These are phyloP conservation scores for Neocucurbitaria cava DNA, from an alignment of 2,329 filamentous ascomycete species.

Conservation along the genomic window DNA sequence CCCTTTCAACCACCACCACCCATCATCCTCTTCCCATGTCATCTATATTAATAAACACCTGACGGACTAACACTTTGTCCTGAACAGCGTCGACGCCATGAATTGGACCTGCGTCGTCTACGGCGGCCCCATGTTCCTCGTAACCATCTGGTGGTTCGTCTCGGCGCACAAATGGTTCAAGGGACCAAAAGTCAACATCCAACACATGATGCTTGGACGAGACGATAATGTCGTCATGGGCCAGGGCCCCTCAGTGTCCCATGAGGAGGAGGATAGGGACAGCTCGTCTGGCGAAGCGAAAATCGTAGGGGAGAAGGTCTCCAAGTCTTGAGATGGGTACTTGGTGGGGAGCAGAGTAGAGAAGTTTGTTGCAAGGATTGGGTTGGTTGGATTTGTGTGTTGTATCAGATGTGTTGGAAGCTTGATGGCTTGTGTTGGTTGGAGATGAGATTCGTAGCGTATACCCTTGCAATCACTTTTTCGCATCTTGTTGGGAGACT, in stretches of 20 bases:
- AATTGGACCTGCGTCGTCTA: constrained; percentile 75
- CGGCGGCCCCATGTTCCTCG: constrained; percentile 66
- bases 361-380: too few relatives aligned
- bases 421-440: neutral
- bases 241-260: constrained; percentile 5
- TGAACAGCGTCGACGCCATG: constrained; percentile 60
- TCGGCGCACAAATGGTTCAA: constrained; percentile 73
- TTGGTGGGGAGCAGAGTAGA: neutral
- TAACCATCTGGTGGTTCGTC: constrained; percentile 68
- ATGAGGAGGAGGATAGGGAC: constrained; percentile 13
- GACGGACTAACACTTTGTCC: too few relatives aligned
- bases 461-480: constrained; percentile 13
- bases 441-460: constrained; percentile 3
- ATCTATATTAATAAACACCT: too few relatives aligned
- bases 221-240: constrained; percentile 51
- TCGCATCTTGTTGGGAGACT: neutral
- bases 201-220: constrained; percentile 59
- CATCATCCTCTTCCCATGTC: too few relatives aligned
- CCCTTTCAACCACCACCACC: neutral
- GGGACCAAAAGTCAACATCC: constrained; percentile 72
- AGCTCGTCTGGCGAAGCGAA: constrained; percentile 5
- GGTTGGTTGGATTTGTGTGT: neutral
- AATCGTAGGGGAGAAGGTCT: constrained; percentile 1
- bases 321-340: constrained; percentile 1
- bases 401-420: too few relatives aligned